Conservation (phyloP, 805 yeast genomes). For the Candida corydali region DNA sequence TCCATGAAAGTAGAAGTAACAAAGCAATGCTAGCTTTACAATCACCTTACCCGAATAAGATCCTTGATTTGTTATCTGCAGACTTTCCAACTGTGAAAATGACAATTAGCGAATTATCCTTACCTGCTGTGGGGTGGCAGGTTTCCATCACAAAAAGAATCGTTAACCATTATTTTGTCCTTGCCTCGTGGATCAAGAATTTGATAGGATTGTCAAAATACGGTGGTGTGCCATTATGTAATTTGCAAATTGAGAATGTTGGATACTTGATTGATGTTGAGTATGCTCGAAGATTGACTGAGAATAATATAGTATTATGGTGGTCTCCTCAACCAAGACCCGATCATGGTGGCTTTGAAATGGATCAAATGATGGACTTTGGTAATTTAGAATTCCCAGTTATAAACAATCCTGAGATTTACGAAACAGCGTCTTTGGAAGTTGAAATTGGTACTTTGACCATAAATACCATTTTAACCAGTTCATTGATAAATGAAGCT, state of each 20-base stretch:
- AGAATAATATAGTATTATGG: conserved; percentile 77
- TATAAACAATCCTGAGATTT: conserved; percentile 74
- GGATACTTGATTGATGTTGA: conserved; percentile 79
- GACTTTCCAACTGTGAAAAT: conserved; percentile 64
- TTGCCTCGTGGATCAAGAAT: conserved; percentile 70
- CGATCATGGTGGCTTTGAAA: conserved; percentile 80
- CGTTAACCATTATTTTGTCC: conserved; percentile 64
- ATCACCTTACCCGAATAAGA: conserved; percentile 54
- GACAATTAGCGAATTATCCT: conserved; percentile 51
- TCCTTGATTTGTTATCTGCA: conserved; percentile 44
- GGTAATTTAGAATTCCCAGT: conserved; percentile 63
- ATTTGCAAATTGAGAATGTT: conserved; percentile 71
- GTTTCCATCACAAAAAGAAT: conserved; percentile 57
- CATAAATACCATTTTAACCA: conserved; percentile 81
- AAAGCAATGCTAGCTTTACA: conserved; percentile 67
- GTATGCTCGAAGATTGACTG: conserved; percentile 72
- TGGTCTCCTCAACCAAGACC: conserved; percentile 84
- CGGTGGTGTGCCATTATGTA: conserved; percentile 82
- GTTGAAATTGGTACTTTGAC: conserved; percentile 74
- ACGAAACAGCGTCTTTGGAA: conserved; percentile 74
- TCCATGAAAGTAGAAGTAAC: conserved; percentile 60
- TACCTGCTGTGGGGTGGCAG: conserved; percentile 85
- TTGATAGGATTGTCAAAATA: conserved; percentile 63
- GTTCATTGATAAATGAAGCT: conserved; percentile 79
- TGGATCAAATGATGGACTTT: conserved; percentile 53